Evolutionary conservation across 257 asterid genomes (phyloP), one percentile per base, ranked within the genome.

Genomic region (Verbena officinalis): DNA sequence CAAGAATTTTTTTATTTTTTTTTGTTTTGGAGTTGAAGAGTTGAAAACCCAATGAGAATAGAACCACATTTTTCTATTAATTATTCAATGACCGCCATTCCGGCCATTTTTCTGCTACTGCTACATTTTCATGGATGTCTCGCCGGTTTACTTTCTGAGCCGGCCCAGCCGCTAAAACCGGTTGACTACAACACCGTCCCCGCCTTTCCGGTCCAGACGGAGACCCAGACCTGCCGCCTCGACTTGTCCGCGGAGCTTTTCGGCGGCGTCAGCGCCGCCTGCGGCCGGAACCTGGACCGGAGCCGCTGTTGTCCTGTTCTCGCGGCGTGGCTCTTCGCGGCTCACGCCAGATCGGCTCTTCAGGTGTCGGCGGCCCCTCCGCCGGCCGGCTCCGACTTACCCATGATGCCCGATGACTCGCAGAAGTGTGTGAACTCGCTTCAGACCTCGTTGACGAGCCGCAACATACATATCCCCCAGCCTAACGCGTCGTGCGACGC

Each of bases 261-360:
- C 76, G 97, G 99, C 71, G 99, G 97, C 43, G 97, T 93, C 10
- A 64, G 80, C 43, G 90, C 94, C 20, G 99, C 99, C 2, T 86
- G 99, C 69, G 87, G 90, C 44, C 78, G 71, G n/a, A 83, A 80
- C 77, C 84, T 93, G 4, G 96, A 93, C 85, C 81, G 99, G 12
- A 82, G 96, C 85, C 87, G 98, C 1, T 93, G 99, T 74, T 93
- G 99, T 61, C 99, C 99, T 5, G 99, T 93, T 0, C 88, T 93
- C 14, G 97, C 97, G 0, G 97, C 99, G 1, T 93, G 99, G 99
- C 88, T 93, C 21, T 90, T 87, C 76, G 99, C 99, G 0, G 97
- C 99, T 4, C 96, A 93, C 81, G 97, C 99, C 13, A 72, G 91
- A 5, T 82, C 97, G 45, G 99, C 96, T 4, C 82, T 90, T 5